These are phyloP conservation scores for Cephalotrichum gorgonifer DNA, from an alignment of 2,329 filamentous ascomycete species.

Conservation along the genomic window DNA sequence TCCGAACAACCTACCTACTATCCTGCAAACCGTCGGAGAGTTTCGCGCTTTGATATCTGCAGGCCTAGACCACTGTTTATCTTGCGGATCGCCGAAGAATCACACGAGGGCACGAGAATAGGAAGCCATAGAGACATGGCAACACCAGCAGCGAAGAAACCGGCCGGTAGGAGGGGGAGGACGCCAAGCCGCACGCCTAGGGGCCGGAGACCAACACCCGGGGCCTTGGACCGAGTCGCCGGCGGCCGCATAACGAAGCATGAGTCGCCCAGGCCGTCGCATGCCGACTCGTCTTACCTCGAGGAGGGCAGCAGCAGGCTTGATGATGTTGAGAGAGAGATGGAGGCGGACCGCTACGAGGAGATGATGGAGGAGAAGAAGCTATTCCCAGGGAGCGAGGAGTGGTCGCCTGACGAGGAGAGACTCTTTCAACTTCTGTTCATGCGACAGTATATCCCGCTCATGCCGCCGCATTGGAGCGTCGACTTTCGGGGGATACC, in stretches of 20 bases:
- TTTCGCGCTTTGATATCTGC: too few species aligned
- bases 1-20: too few species aligned
- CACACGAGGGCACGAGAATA: background rate
- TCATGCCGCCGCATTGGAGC: constrained; percentile 28
- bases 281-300: background rate
- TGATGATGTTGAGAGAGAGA: constrained; percentile 3
- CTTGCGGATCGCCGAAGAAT: background rate
- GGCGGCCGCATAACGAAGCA: constrained; percentile 1
- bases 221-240: background rate
- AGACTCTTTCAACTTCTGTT: constrained; percentile 30
- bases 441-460: constrained; percentile 27
- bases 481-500: constrained; percentile 29
- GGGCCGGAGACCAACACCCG: background rate
- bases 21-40: too few species aligned
- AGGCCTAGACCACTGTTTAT: too few species aligned
- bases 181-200: constrained; percentile 1
- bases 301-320: constrained; percentile 2
- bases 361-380: constrained; percentile 34
- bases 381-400: constrained; percentile 28
- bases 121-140: background rate
- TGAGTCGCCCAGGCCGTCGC: background rate
- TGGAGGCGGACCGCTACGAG: constrained; percentile 11
- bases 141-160: background rate
- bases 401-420: constrained; percentile 42
- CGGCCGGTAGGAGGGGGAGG: background rate